Conservation (phyloP, 768 basidiomycete species). For the Suillus bovinus region DNA sequence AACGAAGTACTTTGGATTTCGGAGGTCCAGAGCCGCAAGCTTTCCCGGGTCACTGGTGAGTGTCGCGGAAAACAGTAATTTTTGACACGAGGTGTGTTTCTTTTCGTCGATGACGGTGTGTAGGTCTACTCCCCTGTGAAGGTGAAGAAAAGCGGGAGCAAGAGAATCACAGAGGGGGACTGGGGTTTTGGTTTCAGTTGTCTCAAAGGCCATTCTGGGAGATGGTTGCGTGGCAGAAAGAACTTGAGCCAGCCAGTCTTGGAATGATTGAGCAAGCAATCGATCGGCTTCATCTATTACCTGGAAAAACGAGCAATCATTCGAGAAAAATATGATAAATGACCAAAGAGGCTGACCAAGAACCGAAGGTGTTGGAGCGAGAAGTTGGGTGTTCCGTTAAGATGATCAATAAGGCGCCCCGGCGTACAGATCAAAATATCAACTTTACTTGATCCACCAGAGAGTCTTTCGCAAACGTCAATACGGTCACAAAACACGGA, state of each 20-base stretch:
- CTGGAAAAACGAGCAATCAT: constrained; percentile 37
- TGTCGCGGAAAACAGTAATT: constrained; percentile 94
- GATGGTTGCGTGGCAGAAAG: constrained; percentile 66
- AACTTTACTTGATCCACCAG: constrained; percentile 87
- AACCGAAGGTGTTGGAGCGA: constrained; percentile 95
- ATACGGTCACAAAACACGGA: not conserved
- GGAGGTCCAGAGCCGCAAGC: constrained; percentile 76
- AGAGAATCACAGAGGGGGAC: constrained; percentile 42
- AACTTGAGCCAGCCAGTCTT: constrained; percentile 90
- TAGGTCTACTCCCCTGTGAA: constrained; percentile 19
- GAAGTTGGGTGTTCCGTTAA: constrained; percentile 86
- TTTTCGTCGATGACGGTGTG: constrained; percentile 57
- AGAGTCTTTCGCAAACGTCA: constrained; percentile 44
- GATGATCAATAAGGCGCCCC: constrained; percentile 91
- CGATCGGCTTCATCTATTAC: constrained; percentile 98
- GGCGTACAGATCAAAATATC: constrained; percentile 97
- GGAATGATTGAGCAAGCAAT: constrained; percentile 93
- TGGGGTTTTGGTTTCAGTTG: constrained; percentile 3
- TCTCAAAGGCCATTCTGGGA: constrained; percentile 16
- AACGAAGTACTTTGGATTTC: constrained; percentile 85
- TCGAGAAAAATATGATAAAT: not conserved
- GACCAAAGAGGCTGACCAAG: constrained; percentile 54
- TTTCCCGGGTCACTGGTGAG: constrained; percentile 94
- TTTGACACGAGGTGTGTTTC: constrained; percentile 77
- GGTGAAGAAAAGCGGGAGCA: constrained; percentile 57